These are phyloP conservation scores for Plasmodium gaboni DNA, from an alignment of 169 alveolate genomes.

Conservation along the genomic window DNA sequence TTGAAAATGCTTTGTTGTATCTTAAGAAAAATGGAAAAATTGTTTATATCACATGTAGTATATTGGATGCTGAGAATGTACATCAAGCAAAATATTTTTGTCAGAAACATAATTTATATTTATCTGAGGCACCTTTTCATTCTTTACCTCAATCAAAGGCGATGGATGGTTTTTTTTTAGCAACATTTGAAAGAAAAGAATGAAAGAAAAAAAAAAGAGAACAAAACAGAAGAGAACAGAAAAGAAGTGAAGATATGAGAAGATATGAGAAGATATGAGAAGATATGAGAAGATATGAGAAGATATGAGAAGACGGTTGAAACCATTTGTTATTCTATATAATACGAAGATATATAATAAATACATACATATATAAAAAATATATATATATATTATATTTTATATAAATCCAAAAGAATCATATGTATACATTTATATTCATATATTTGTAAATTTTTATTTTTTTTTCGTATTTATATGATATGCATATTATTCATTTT, in stretches of 20 bases:
- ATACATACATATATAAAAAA: too few species aligned
- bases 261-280: too few species aligned
- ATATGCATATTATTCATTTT: too few species aligned
- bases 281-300: neutral
- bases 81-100: constrained; percentile 85
- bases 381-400: too few species aligned
- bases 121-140: constrained; percentile 89
- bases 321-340: too few species aligned
- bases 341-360: too few species aligned
- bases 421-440: too few species aligned
- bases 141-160: constrained; percentile 92
- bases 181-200: constrained; percentile 85
- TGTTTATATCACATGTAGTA: constrained; percentile 93
- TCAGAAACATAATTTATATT: constrained; percentile 85
- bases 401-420: too few species aligned
- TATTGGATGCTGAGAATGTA: constrained; percentile 90
- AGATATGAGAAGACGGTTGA: neutral
- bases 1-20: constrained; percentile 85
- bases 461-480: too few species aligned
- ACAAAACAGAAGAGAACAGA: too few species aligned
- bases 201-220: neutral
- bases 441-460: too few species aligned
- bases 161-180: constrained; percentile 95
- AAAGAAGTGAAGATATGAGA: neutral
- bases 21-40: constrained; percentile 90